These are phyloP conservation scores for Pterula multifida DNA, from an alignment of 1,284 basidiomycete species.

Conservation along the genomic window DNA sequence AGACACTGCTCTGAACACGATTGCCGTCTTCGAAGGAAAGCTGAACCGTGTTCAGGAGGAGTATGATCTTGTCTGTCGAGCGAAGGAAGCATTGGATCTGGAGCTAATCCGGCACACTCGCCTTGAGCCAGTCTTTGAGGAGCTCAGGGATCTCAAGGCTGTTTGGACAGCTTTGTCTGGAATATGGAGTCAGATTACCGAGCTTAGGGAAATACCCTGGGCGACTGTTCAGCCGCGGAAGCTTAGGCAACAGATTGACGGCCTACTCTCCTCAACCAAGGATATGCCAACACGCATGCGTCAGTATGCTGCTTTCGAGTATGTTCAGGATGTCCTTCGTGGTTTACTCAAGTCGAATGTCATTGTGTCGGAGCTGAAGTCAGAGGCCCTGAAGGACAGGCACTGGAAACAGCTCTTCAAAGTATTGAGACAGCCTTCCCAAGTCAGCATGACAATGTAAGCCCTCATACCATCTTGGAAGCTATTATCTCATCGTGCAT, in stretches of 20 bases:
- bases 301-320: conserved; percentile 98
- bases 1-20: conserved; percentile 90
- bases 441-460: conserved; percentile 58
- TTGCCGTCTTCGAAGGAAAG: conserved; percentile 89
- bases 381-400: conserved; percentile 92
- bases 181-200: conserved; percentile 89
- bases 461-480: conserved; percentile 15
- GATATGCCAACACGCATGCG: conserved; percentile 99
- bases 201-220: conserved; percentile 86
- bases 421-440: conserved; percentile 57
- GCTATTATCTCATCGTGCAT: conserved; percentile 18
- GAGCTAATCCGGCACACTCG: conserved; percentile 86
- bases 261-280: conserved; percentile 80
- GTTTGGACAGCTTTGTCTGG: conserved; percentile 99
- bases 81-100: conserved; percentile 94
- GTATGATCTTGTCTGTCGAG: conserved; percentile 86
- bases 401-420: conserved; percentile 99
- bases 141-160: conserved; percentile 90
- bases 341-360: conserved; percentile 84
- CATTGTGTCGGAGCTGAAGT: conserved; percentile 87
- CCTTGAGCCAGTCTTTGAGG: conserved; percentile 88
- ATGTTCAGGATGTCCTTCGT: conserved; percentile 86
- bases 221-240: conserved; percentile 90
- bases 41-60: conserved; percentile 86
- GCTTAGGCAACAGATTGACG: conserved; percentile 88